Evolutionary conservation across 306 rosid genomes (phyloP), one percentile per base, ranked within the genome.

Genomic region (Herpetospermum pedunculosum): DNA sequence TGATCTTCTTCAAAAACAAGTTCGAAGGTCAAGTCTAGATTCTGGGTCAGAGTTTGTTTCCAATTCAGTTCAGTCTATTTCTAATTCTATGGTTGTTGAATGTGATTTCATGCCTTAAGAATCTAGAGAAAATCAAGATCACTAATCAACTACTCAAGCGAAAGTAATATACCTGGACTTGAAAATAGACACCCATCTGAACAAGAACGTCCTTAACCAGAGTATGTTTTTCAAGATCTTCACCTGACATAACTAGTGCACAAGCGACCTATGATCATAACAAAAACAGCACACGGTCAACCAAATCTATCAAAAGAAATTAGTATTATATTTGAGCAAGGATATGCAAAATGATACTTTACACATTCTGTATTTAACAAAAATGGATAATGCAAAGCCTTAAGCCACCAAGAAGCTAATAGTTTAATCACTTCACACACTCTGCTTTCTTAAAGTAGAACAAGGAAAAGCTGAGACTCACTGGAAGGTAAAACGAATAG

Each of bases 401-500:
- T 35, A 63, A 63, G 70, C 48, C 48, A 63, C 47, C 28, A 37
- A 37, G 7, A 63, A 32, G 16, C 28, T 8, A 70, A 44, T 10
- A 28, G 8, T 16, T 40, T 11, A 29, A 44, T 34, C 47, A 63
- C 47, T 62, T 18, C 70, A 57, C 37, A 49, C 55, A 28, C 64
- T 13, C n/a, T 57, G 21, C 59, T 28, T 18, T 8, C 43, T 52
- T 26, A 8, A 32, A 5, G n/a, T 6, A 16, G 14, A 41, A 18
- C 37, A 23, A 26, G 57, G 38, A 41, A 28, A 23, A 65, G 58
- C 4, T 40, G n/a, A n/a, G n/a, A 78, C 99, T 88, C 80, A 94
- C 95, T 23, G 96, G 97, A 70, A 91, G 97, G 85, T 94, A 94
- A 81, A 94, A 91, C 28, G 99, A 94, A 84, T 94, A 94, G 73